Conservation (phyloP, 805 yeast genomes). For the Pichia sporocuriosa region DNA sequence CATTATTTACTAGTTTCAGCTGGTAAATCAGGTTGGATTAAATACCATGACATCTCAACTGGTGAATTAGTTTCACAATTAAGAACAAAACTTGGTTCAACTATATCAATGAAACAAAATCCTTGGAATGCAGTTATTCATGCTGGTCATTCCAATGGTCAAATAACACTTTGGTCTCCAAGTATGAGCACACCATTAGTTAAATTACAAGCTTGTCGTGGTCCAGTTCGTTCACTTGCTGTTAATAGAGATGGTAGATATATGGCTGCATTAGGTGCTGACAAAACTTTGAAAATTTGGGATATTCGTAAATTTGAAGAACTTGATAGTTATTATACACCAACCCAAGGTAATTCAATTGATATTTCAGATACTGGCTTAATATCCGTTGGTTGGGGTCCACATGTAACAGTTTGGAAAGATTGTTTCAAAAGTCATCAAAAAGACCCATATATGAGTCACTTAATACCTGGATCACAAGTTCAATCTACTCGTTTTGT, state of each 20-base stretch:
- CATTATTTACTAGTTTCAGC: conserved; percentile 84
- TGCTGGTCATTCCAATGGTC: conserved; percentile 88
- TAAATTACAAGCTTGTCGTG: conserved; percentile 72
- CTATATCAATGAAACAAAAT: conserved; percentile 80
- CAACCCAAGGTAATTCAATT: conserved; percentile 78
- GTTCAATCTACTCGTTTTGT: conserved; percentile 66
- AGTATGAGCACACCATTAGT: conserved; percentile 78
- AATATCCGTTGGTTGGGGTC: conserved; percentile 89
- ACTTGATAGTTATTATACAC: conserved; percentile 61
- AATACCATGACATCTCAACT: conserved; percentile 93
- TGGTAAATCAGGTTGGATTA: conserved; percentile 82
- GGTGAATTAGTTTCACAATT: conserved; percentile 80
- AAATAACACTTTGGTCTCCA: conserved; percentile 92
- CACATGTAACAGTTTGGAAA: conserved; percentile 92
- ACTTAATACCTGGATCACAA: conserved; percentile 71
- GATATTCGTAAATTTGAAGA: conserved; percentile 81
- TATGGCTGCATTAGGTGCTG: conserved; percentile 91
- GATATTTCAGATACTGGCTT: conserved; percentile 84
- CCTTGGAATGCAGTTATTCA: conserved; percentile 96
- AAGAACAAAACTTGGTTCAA: conserved; percentile 85
- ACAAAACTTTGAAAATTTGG: conserved; percentile 82
- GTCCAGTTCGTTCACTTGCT: conserved; percentile 81
- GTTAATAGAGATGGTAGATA: conserved; percentile 87
- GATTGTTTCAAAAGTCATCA: conserved; percentile 67
- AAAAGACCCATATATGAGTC: conserved; percentile 86